phyloP scores from a whole-genome alignment of 345 rosid species.

The Raphanus raphanistrum region DNA sequence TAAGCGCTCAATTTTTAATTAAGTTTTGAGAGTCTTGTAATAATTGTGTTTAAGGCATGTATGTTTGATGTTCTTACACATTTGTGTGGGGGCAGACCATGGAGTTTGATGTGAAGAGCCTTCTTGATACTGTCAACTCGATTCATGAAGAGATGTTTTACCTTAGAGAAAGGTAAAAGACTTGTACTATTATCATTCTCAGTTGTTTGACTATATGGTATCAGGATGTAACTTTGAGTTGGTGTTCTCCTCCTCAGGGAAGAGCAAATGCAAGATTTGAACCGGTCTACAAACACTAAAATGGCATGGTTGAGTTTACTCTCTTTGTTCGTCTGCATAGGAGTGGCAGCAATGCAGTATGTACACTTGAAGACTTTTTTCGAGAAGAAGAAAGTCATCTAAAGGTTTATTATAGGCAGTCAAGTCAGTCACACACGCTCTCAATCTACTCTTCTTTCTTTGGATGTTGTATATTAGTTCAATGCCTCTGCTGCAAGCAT shows the following conservation, averaged over 20 bases:
- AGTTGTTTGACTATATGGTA: not conserved
- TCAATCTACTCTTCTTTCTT: not conserved
- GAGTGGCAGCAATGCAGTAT: conserved; percentile 83
- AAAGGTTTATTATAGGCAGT: conserved; percentile 13
- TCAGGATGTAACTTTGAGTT: not conserved
- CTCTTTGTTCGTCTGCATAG: conserved; percentile 69
- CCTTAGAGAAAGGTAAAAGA: conserved; percentile 40
- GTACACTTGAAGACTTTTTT: conserved; percentile 94
- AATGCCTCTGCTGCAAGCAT: not conserved
- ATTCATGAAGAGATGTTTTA: conserved; percentile 43
- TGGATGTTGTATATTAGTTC: conserved; percentile 36
- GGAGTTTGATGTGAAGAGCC: conserved; percentile 40
- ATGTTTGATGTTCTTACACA: not conserved
- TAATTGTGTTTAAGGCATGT: not conserved
- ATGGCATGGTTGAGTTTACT: conserved; percentile 84
- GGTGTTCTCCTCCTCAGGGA: conserved; percentile 55
- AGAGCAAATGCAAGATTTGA: conserved; percentile 89
- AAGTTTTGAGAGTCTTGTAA: too few species aligned
- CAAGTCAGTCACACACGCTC: not conserved
- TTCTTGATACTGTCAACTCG: conserved; percentile 35
- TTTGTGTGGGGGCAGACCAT: conserved; percentile 27
- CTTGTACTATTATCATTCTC: not conserved
- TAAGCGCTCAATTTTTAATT: not conserved
- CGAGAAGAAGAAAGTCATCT: conserved; percentile 92
- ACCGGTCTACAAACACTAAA: conserved; percentile 61